Percentiles rank a stretch among this genome's conserved stretches.
Conservation (phyloP, 2,329 filamentous ascomycete genomes). For the Fusarium tjaetaba region DNA sequence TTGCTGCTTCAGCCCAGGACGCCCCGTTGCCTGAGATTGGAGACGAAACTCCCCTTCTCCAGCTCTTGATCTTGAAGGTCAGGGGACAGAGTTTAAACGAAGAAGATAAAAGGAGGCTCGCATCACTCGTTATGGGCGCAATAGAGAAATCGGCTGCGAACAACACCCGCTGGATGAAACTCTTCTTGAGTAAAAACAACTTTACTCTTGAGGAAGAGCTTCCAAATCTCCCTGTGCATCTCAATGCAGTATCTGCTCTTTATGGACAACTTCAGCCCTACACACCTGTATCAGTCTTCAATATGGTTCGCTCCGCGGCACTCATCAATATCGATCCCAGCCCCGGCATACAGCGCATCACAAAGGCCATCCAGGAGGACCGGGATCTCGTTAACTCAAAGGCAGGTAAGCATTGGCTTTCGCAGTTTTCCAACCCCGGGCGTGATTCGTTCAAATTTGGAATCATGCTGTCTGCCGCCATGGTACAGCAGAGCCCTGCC, state of each 20-base stretch:
- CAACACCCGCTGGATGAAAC: constrained; percentile 45
- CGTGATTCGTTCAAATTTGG: not conserved
- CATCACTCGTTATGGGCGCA: constrained; percentile 36
- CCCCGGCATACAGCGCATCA: constrained; percentile 36
- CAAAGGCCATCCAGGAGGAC: constrained; percentile 35
- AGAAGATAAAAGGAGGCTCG: constrained; percentile 25
- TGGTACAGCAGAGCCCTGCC: not conserved
- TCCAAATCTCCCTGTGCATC: constrained; percentile 39
- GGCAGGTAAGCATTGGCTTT: constrained; percentile 46
- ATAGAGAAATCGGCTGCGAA: constrained; percentile 44
- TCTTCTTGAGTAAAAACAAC: constrained; percentile 46
- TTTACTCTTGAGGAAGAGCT: constrained; percentile 41
- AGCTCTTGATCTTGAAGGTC: constrained; percentile 1
- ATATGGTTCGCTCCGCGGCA: constrained; percentile 23
- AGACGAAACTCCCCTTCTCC: constrained; percentile 13
- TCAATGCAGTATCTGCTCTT: constrained; percentile 8
- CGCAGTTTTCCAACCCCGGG: constrained; percentile 28
- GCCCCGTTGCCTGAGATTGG: constrained; percentile 16
- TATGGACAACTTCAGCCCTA: constrained; percentile 21
- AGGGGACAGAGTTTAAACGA: not conserved
- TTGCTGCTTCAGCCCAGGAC: not conserved
- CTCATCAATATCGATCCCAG: constrained; percentile 41
- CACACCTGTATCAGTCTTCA: constrained; percentile 31
- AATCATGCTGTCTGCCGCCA: not conserved
- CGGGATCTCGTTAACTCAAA: constrained; percentile 41